Evolutionary conservation across 768 basidiomycete genomes (phyloP).

Genomic region (Roridomyces roridus): DNA sequence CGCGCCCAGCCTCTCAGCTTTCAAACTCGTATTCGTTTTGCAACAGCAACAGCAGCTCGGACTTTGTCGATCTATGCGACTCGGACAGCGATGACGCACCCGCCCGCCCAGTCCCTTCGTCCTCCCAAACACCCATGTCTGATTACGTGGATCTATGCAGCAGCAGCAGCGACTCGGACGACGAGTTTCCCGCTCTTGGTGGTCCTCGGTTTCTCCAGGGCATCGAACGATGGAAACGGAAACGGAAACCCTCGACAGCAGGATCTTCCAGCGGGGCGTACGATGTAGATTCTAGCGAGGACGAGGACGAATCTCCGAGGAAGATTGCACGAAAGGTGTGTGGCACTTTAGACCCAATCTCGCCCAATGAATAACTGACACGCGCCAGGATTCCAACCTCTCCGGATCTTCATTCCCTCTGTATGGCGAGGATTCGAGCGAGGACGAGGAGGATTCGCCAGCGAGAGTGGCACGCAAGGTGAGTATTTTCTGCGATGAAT

Average conservation of each 20-base stretch:
- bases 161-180: too few species aligned
- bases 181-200: constrained; percentile 9
- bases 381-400: background rate
- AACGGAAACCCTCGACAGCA: background rate
- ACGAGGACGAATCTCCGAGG: constrained; percentile 11
- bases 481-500: too few species aligned
- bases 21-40: too few species aligned
- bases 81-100: background rate
- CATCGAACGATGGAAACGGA: constrained; percentile 9
- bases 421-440: background rate
- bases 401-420: too few species aligned
- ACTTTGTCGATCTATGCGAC: background rate
- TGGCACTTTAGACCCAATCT: background rate
- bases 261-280: background rate
- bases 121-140: background rate
- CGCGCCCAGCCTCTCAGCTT: constrained; percentile 9
- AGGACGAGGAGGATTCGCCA: too few species aligned
- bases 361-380: background rate
- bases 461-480: too few species aligned
- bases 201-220: background rate
- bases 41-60: too few species aligned
- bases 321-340: constrained; percentile 21
- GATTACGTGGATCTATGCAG: background rate
- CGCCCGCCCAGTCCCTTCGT: background rate
- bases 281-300: background rate